phyloP scores from a whole-genome alignment of 306 rosid species.

The Morella rubra region DNA sequence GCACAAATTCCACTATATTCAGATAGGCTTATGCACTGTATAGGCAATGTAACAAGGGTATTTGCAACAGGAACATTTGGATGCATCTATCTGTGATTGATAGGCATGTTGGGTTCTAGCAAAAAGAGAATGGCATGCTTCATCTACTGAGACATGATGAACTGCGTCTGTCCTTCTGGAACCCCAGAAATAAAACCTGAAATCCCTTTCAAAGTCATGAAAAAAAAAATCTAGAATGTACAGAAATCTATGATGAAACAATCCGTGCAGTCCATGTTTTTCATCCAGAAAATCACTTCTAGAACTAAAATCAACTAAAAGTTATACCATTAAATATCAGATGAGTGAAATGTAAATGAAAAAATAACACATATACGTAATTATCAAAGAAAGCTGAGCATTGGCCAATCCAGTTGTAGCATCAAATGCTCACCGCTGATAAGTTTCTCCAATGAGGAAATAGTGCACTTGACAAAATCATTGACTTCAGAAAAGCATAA shows the following conservation, averaged over 20 bases:
- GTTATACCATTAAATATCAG: not conserved
- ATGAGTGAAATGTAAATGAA: not conserved
- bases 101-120: not conserved
- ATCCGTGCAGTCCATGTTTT: not conserved
- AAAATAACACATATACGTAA: not conserved
- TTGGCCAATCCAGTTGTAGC: constrained; percentile 16
- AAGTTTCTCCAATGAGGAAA: constrained; percentile 51
- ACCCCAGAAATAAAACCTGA: not conserved
- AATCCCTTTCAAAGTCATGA: not conserved
- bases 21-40: not conserved
- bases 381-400: constrained; percentile 5
- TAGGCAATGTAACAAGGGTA: not conserved
- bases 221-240: not conserved
- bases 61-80: not conserved
- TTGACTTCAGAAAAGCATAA: constrained; percentile 61
- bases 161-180: not conserved
- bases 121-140: not conserved
- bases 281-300: too few species aligned
- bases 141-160: not conserved
- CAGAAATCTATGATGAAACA: not conserved
- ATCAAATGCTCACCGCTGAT: constrained; percentile 50
- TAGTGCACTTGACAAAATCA: constrained; percentile 57
- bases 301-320: not conserved
- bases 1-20: constrained; percentile 21
- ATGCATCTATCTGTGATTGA: not conserved